Evolutionary conservation across 495 filamentous ascomycete genomes (phyloP).

Genomic region (Aspergillus diversus): DNA sequence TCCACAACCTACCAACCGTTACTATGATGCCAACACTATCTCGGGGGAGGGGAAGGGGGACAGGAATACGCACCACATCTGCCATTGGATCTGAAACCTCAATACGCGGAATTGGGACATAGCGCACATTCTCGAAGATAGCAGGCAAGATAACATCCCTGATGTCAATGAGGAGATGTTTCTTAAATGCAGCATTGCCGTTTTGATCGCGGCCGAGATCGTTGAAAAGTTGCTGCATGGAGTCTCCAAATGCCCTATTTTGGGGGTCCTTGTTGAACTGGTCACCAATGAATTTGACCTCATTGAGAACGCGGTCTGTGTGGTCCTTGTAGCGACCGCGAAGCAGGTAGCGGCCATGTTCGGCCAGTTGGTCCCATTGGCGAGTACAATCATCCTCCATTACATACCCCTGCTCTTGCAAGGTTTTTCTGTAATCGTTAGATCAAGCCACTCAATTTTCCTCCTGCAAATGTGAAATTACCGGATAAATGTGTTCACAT

Average conservation of each 20-base stretch:
- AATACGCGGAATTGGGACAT: constrained; percentile 91
- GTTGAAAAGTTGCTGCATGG: constrained; percentile 82
- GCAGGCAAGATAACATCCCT: constrained; percentile 83
- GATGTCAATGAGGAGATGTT: constrained; percentile 86
- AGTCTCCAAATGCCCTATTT: constrained; percentile 76
- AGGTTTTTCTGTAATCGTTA: constrained; percentile 56
- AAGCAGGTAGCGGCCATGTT: constrained; percentile 85
- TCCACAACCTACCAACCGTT: constrained; percentile 64
- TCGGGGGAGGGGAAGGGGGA: not conserved
- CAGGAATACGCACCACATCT: constrained; percentile 59
- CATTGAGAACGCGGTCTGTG: constrained; percentile 84
- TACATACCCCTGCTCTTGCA: constrained; percentile 89
- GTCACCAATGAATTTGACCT: constrained; percentile 83
- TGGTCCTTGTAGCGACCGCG: constrained; percentile 86
- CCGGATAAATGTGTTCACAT: constrained; percentile 75
- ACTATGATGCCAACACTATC: not conserved
- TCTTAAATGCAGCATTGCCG: constrained; percentile 89
- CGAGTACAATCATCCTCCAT: constrained; percentile 79
- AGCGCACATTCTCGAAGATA: constrained; percentile 84
- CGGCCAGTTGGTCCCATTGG: constrained; percentile 84
- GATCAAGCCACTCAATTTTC: constrained; percentile 14
- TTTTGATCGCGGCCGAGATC: constrained; percentile 84
- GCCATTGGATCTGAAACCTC: constrained; percentile 86
- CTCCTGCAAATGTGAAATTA: constrained; percentile 16
- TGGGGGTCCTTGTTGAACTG: constrained; percentile 88